Base-by-base conservation (phyloP, 805 yeast genomes). In the Candida railenensis region DNA sequence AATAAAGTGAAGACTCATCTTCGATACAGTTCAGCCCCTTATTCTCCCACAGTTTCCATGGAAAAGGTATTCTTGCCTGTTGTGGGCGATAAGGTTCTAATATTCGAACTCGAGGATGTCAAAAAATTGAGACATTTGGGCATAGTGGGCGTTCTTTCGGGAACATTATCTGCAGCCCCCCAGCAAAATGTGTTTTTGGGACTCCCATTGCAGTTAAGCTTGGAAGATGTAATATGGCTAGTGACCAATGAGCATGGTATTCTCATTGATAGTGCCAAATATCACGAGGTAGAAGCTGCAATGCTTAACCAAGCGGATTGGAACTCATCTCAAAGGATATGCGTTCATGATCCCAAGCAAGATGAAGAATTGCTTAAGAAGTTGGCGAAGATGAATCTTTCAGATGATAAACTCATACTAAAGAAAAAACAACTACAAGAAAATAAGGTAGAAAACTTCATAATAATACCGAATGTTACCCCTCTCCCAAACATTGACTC, bases 171-270 rank as follows among this genome's bases (percentile, higher is more conserved):
- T 0, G 75, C 82, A 40, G 89, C 91, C n/a, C 94, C 97, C 2
- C 99, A 94, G 62, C 99, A 92, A 58, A 90, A 89, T 57, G 73
- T 83, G n/a, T 86, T 91, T 56, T 69, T 89, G 36, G 95, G 96
- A 0, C 65, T 91, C 2, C 99, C 99, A 0, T 63, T 94, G 43
- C 80, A 82, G 56, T 67, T 92, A 38, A 74, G 81, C 65, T 63
- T 80, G 0, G 95, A 88, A 62, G 98, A 92, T 56, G 81, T 83
- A 0, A 50, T 81, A 9, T 87, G 87, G 81, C 67, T 90, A 22
- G 70, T 84, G 7, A 66, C 68, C 3, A 56, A 66, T 4, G 67
- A 68, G 0, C 56, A 61, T 16, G 82, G 76, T 0, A 54, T 69
- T 3, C 56, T 85, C 2, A 72, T 77, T 0, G 80, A 76, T 47